phyloP scores from a whole-genome alignment of 495 filamentous ascomycete species.

The Xylaria telfairii region DNA sequence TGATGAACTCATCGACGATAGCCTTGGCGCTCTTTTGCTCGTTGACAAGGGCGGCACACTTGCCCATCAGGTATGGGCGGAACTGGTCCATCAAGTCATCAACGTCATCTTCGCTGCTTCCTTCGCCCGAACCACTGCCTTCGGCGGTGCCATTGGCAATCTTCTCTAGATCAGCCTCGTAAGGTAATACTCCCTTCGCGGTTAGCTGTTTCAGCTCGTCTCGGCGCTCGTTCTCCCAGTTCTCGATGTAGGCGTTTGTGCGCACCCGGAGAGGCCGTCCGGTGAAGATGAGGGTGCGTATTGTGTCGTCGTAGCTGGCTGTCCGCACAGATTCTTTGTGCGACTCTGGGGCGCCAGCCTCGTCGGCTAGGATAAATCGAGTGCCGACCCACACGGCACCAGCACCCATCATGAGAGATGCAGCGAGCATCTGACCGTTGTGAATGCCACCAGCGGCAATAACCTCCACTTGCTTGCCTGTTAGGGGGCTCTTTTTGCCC shows the following conservation, averaged over 20 bases:
- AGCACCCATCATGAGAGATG: slow-evolving; percentile 90
- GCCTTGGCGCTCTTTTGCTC: slow-evolving; percentile 92
- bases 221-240: slow-evolving; percentile 93
- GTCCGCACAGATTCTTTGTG: slow-evolving; percentile 98
- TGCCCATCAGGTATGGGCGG: slow-evolving; percentile 93
- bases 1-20: slow-evolving; percentile 92
- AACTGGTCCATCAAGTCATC: slow-evolving; percentile 88
- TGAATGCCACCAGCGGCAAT: slow-evolving; percentile 93
- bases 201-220: slow-evolving; percentile 92
- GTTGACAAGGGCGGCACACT: slow-evolving; percentile 90
- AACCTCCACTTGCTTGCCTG: slow-evolving; percentile 84
- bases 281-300: slow-evolving; percentile 98
- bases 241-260: slow-evolving; percentile 87
- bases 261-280: slow-evolving; percentile 92
- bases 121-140: slow-evolving; percentile 78
- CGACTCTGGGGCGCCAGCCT: slow-evolving; percentile 90
- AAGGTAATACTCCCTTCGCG: slow-evolving; percentile 85
- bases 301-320: slow-evolving; percentile 88
- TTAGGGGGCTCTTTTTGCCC: slow-evolving; percentile 84
- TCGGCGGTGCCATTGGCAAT: slow-evolving; percentile 58
- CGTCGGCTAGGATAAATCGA: slow-evolving; percentile 89
- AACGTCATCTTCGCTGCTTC: slow-evolving; percentile 58
- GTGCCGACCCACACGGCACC: slow-evolving; percentile 96
- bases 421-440: slow-evolving; percentile 90
- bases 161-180: slow-evolving; percentile 92